phyloP scores from a whole-genome alignment of 2,329 filamentous ascomycete genomes.

The Colletotrichum nymphaeae region DNA sequence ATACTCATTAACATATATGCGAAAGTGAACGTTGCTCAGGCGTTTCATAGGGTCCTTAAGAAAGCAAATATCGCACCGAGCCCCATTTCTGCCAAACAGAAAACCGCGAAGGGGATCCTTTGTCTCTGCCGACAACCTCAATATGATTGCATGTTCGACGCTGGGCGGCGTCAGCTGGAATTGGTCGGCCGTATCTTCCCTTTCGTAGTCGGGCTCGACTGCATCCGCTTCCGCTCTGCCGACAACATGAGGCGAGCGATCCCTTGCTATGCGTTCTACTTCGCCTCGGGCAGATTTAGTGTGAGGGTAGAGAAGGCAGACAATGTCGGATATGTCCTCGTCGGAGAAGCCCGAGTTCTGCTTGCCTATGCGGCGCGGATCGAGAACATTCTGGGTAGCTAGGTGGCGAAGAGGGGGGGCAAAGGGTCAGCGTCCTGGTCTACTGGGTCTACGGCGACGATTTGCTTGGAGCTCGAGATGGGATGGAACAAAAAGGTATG shows the following conservation, averaged over 20 bases:
- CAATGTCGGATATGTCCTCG: constrained; percentile 86
- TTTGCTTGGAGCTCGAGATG: neutral
- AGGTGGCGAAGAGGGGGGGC: constrained; percentile 10
- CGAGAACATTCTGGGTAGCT: constrained; percentile 84
- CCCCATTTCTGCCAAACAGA: constrained; percentile 82
- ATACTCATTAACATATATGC: constrained; percentile 89
- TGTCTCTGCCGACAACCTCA: constrained; percentile 80
- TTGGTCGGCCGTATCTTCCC: constrained; percentile 60
- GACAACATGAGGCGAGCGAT: constrained; percentile 61
- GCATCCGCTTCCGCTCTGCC: constrained; percentile 60
- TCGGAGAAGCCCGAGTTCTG: constrained; percentile 87
- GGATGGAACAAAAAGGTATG: constrained; percentile 18
- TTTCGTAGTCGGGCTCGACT: constrained; percentile 63
- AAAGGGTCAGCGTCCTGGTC: constrained; percentile 31
- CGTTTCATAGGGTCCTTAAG: constrained; percentile 74
- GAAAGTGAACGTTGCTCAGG: constrained; percentile 95
- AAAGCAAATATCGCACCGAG: constrained; percentile 79
- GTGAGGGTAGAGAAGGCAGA: constrained; percentile 87
- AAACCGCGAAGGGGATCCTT: constrained; percentile 80
- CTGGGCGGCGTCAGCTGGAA: constrained; percentile 64
- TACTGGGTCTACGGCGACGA: neutral
- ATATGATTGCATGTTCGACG: constrained; percentile 76
- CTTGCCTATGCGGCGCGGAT: constrained; percentile 82
- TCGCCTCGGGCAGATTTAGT: constrained; percentile 79
- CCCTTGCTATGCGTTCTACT: constrained; percentile 64